phyloP scores from a whole-genome alignment of 495 filamentous ascomycete genomes.

The Neurospora africana region DNA sequence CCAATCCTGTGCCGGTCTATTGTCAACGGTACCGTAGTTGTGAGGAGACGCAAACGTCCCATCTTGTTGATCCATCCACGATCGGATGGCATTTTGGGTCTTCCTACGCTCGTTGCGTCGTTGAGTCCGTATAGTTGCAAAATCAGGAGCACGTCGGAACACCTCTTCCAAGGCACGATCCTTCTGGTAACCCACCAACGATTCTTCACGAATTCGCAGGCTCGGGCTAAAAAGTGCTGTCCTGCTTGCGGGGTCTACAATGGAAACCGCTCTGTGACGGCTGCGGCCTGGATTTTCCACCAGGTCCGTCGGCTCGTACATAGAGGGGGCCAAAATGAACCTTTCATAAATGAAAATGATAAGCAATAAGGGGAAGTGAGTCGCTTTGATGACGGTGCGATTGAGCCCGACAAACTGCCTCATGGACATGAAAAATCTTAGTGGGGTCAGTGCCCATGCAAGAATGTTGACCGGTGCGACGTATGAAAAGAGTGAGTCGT shows the following conservation, averaged over 20 bases:
- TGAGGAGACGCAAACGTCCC: constrained; percentile 51
- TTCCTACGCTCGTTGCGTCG: constrained; percentile 50
- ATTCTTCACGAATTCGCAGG: constrained; percentile 65
- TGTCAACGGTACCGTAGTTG: constrained; percentile 38
- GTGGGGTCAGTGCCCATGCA: constrained; percentile 73
- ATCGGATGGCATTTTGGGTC: constrained; percentile 63
- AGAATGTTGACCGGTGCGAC: constrained; percentile 80
- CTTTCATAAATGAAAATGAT: constrained; percentile 82
- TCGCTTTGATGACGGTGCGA: constrained; percentile 76
- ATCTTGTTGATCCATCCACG: constrained; percentile 74
- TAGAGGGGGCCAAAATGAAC: constrained; percentile 52
- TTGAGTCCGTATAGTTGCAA: constrained; percentile 33
- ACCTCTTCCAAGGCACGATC: constrained; percentile 88
- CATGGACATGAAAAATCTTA: constrained; percentile 69
- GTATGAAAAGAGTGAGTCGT: constrained; percentile 86
- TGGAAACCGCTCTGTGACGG: constrained; percentile 38
- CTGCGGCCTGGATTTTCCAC: constrained; percentile 34
- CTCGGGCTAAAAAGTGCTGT: constrained; percentile 56
- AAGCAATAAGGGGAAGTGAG: constrained; percentile 78
- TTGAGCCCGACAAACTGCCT: constrained; percentile 71
- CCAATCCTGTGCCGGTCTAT: constrained; percentile 26
- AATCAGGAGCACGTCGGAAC: constrained; percentile 51
- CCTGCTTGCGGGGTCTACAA: constrained; percentile 40
- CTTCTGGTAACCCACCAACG: constrained; percentile 73
- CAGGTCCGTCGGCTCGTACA: constrained; percentile 69